Base-by-base conservation (phyloP, 2,329 filamentous ascomycete genomes). In the Allantophomopsis cytisporea region DNA sequence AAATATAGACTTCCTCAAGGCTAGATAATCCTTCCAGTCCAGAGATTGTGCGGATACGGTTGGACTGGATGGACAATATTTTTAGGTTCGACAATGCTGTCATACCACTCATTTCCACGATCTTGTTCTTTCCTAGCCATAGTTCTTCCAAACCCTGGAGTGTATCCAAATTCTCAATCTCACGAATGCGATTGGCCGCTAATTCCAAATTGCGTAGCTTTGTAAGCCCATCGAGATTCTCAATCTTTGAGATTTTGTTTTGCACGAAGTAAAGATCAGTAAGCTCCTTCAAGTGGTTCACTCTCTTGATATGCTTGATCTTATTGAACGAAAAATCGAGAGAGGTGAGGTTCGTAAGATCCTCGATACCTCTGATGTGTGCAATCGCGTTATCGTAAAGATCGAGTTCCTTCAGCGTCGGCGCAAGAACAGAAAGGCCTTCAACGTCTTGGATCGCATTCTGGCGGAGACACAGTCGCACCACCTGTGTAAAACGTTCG, bases 241-340 rank as follows among this genome's bases (percentile, higher is more conserved):
- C 89, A 51, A 98, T 95, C 40, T 69, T 78, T 48, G 73, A 72
- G 55, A 98, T 94, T 60, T 91, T 91, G 63, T 98, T 96, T 55
- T 94, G 85, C 37, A 96, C 86, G 50, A 98, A 83, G 59, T 83
- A 98, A 3, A 98, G 58, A 49, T 96, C 86, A 45, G 71, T 81
- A 41, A 96, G 71, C 39, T 86, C 71, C 16, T 65, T 80, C 43
- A 98, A 65, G 52, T 89, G 82, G 42, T 72, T 71, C 47, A 96
- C 65, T 52, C 89, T 78, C 61, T 94, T 94, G 65, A 98, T 94
- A 61, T 95, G 88, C 60, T 94, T 95, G 65, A 98, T 89, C 67
- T 96, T 96, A 68, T 98, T 98, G 73, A 95, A 98, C 59, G 84
- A 93, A 38, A 98, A 69, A 57, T 98, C 91, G 40, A 98, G 74